Evolutionary conservation across 495 filamentous ascomycete genomes (phyloP).

Genomic region (Aspergillus leporis): DNA sequence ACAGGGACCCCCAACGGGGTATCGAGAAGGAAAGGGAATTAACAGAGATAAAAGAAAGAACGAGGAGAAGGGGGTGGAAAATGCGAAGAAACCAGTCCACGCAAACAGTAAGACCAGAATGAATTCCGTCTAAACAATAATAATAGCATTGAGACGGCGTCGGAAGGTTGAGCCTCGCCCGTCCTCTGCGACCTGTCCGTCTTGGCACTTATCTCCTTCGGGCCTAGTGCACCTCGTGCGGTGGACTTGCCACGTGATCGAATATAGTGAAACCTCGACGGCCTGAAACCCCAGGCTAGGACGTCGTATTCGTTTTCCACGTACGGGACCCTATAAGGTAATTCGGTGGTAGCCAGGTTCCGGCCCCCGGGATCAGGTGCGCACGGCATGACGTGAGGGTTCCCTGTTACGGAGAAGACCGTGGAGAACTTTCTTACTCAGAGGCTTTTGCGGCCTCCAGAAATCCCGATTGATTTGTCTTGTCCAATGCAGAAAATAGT

Average conservation of each 20-base stretch:
- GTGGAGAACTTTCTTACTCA: conserved; percentile 2
- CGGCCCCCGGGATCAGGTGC: conserved; percentile 11
- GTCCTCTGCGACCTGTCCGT: conserved; percentile 25
- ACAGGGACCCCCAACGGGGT: conserved; percentile 40
- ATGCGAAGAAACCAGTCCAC: conserved; percentile 28
- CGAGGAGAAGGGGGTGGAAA: conserved; percentile 9
- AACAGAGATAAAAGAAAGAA: conserved; percentile 7
- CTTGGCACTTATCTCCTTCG: conserved; percentile 19
- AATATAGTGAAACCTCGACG: not conserved
- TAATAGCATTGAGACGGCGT: not conserved
- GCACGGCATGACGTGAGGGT: conserved; percentile 14
- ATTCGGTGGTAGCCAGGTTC: conserved; percentile 7
- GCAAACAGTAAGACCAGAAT: conserved; percentile 17
- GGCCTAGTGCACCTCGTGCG: conserved; percentile 13
- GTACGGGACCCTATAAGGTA: not conserved
- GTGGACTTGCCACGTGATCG: conserved; percentile 3
- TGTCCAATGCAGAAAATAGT: not conserved
- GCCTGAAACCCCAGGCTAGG: not conserved
- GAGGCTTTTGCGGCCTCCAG: not conserved
- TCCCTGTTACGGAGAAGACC: not conserved
- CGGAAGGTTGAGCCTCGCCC: conserved; percentile 22
- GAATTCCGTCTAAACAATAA: conserved; percentile 1
- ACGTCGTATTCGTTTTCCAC: not conserved
- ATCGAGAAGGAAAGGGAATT: conserved; percentile 4
- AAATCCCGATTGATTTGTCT: not conserved